A percentile compares a stretch with the other conserved stretches of the same genome.
These are phyloP conservation scores for Vitis rupestris DNA, from an alignment of 164 flowering plant genomes.

Conservation along the genomic window DNA sequence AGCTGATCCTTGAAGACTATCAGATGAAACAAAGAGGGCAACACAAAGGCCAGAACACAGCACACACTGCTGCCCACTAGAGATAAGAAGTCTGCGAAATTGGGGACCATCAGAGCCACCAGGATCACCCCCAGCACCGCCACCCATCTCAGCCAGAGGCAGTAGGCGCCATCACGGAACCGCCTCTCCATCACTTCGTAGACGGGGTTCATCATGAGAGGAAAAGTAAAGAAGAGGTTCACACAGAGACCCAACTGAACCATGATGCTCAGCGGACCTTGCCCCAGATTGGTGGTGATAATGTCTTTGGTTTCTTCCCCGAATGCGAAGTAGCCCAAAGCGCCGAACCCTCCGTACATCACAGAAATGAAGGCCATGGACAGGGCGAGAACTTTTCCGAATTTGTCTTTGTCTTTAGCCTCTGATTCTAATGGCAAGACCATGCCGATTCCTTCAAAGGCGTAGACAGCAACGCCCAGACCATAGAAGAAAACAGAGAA, in stretches of 20 bases:
- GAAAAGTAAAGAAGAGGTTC: constrained; percentile 78
- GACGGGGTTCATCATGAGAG: constrained; percentile 95
- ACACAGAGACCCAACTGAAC: constrained; percentile 80
- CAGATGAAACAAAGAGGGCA: constrained; percentile 79
- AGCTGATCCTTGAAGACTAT: constrained; percentile 58
- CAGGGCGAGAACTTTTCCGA: constrained; percentile 55
- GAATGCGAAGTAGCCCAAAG: constrained; percentile 80
- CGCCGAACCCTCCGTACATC: constrained; percentile 68
- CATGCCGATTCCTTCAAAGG: constrained; percentile 93
- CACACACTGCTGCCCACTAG: constrained; percentile 88
- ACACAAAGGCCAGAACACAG: constrained; percentile 63
- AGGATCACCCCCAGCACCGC: constrained; percentile 61
- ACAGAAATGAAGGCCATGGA: constrained; percentile 61
- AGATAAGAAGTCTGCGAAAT: constrained; percentile 88
- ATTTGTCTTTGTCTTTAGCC: constrained; percentile 52
- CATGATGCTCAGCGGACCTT: constrained; percentile 50
- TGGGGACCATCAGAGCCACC: constrained; percentile 78
- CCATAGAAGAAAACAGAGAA: constrained; percentile 65
- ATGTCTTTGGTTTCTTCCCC: constrained; percentile 78
- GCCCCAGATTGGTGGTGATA: constrained; percentile 72
- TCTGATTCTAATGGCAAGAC: constrained; percentile 80
- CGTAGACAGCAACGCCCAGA: constrained; percentile 72
- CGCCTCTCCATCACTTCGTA: constrained; percentile 82
- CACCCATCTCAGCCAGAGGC: constrained; percentile 72
- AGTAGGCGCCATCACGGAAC: constrained; percentile 46